Conservation (phyloP, 768 basidiomycete species). For the Strobilomyces echinocephalus region DNA sequence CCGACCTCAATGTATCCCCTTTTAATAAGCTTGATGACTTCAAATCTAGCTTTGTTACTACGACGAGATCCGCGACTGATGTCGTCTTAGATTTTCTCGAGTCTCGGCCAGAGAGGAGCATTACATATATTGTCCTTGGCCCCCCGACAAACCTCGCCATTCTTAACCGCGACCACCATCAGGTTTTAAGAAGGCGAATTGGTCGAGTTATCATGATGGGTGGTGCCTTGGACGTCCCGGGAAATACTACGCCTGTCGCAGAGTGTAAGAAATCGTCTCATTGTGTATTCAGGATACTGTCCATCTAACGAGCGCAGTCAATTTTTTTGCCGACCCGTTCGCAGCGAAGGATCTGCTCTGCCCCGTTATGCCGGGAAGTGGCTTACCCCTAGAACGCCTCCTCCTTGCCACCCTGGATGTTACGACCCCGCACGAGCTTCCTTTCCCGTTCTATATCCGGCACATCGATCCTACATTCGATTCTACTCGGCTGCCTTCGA, state of each 20-base stretch:
- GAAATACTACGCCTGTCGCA: slow-evolving; percentile 75
- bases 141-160: slow-evolving; percentile 78
- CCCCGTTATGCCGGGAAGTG: slow-evolving; percentile 33
- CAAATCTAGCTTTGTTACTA: slow-evolving; percentile 45
- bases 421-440: slow-evolving; percentile 74
- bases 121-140: slow-evolving; percentile 72
- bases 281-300: neutral
- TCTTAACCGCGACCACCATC: slow-evolving; percentile 52
- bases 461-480: slow-evolving; percentile 61
- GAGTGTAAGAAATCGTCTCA: slow-evolving; percentile 57
- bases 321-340: slow-evolving; percentile 83
- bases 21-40: slow-evolving; percentile 11
- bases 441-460: slow-evolving; percentile 58
- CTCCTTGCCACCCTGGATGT: slow-evolving; percentile 76
- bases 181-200: slow-evolving; percentile 51
- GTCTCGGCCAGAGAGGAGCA: slow-evolving; percentile 42
- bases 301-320: slow-evolving; percentile 45
- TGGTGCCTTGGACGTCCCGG: slow-evolving; percentile 88
- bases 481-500: slow-evolving; percentile 46
- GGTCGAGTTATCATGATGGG: slow-evolving; percentile 88
- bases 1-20: slow-evolving; percentile 46
- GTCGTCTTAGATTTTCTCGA: slow-evolving; percentile 54
- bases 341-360: slow-evolving; percentile 69
- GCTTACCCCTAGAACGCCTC: slow-evolving; percentile 63
- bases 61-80: slow-evolving; percentile 45